Conservation (phyloP, 2,329 filamentous ascomycete species). For the Colletotrichum karsti region DNA sequence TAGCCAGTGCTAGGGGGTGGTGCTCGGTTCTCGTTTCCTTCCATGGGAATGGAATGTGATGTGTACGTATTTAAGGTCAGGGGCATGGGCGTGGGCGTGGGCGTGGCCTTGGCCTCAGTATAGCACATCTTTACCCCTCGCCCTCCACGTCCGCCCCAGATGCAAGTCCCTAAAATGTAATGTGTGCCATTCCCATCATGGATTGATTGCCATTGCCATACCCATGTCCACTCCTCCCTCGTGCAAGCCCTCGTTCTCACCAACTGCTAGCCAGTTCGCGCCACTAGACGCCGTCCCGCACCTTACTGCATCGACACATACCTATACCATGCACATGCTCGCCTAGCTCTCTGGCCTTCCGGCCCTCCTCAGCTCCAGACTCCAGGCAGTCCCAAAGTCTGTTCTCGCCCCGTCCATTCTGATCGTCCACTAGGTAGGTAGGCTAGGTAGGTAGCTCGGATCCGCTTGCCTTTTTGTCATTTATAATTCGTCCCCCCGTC, state of each 20-base stretch:
- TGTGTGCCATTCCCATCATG: neutral
- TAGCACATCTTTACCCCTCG: neutral
- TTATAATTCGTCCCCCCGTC: conserved; percentile 3
- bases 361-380: conserved; percentile 5
- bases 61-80: too few relatives aligned
- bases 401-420: conserved; percentile 19
- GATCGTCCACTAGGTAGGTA: conserved; percentile 7
- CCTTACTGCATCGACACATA: neutral
- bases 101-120: neutral
- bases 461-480: conserved; percentile 21
- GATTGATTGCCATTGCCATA: too few relatives aligned
- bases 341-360: neutral
- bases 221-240: neutral
- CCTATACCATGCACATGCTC: neutral
- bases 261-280: neutral
- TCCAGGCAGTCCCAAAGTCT: conserved; percentile 21
- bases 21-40: neutral
- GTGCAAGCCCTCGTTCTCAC: neutral
- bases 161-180: too few relatives aligned
- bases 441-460: too few relatives aligned
- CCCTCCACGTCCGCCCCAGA: too few relatives aligned
- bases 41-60: neutral
- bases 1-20: neutral
- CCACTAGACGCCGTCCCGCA: neutral
- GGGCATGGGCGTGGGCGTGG: too few relatives aligned